Base-by-base conservation (phyloP, 1,139 yeast species). In the Candida pseudocylindracea region DNA sequence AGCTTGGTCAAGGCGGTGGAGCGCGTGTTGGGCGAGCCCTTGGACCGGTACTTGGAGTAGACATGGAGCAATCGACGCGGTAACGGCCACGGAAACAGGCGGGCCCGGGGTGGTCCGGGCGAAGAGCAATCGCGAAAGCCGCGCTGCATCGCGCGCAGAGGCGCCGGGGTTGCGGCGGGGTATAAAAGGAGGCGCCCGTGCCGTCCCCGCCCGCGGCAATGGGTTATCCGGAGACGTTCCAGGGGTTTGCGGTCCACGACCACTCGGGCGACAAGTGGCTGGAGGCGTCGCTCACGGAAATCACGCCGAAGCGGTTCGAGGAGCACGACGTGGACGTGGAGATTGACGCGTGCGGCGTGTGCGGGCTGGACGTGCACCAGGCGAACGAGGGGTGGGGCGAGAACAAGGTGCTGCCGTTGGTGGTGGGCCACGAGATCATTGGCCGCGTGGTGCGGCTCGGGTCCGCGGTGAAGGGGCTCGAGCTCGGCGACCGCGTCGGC, bases 1-100 rank as follows among this genome's bases (percentile, higher is more conserved):
- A 93, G 93, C n/a, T 63, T 88, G 41, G 93, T 85, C 5, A 78
- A 80, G 44, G 94, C 79, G 9, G 75, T 88, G 37, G 98, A 88
- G 50, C 73, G 69, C 36, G 93, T 83, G 13, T 62, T 91, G 42
- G 98, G 98, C 33, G 99, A 88, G 51, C 91, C 94, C 31, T 64
- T 88, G 39, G 95, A 85, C 48, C 67, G 92, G 52, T 88, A 85
- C 48, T 62, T 88, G 44, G 28, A 28, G 24, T 32, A 32, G 25
- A 9, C 20, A 15, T 15, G 20, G 6, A 15, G 20, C 20, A 15
- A 6, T 15, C 20, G 4, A 15, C n/a, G n/a, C n/a, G n/a, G n/a
- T n/a, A n/a, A n/a, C n/a, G n/a, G n/a, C n/a, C n/a, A n/a, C n/a
- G n/a, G n/a, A n/a, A n/a, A n/a, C n/a, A n/a, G n/a, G n/a, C n/a